phyloP scores from a whole-genome alignment of 768 basidiomycete species.

The Suillus clintonianus region DNA sequence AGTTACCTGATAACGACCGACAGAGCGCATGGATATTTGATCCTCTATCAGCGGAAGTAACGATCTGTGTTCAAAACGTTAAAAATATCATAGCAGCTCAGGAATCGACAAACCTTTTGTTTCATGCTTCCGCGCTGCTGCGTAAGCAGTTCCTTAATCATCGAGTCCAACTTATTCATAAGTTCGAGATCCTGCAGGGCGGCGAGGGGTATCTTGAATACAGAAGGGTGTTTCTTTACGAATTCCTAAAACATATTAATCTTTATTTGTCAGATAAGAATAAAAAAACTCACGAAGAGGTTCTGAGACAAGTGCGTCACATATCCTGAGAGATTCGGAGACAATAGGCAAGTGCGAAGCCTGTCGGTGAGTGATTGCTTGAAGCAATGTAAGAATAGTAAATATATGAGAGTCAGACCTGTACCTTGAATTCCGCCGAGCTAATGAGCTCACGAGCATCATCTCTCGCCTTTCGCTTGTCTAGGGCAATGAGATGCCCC shows the following conservation, averaged over 20 bases:
- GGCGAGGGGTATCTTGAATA: slow-evolving; percentile 4
- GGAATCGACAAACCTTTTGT: slow-evolving; percentile 5
- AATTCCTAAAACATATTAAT: not conserved
- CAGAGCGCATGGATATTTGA: not conserved
- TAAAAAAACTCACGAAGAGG: slow-evolving; percentile 3
- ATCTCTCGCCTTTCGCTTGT: not conserved
- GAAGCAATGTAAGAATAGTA: not conserved
- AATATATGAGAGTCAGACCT: not conserved
- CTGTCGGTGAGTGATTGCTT: slow-evolving; percentile 4
- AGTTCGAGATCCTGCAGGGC: slow-evolving; percentile 5
- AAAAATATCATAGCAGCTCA: not conserved
- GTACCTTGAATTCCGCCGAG: not conserved
- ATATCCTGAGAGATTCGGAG: slow-evolving; percentile 9
- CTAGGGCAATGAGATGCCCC: not conserved
- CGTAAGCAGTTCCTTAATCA: slow-evolving; percentile 6
- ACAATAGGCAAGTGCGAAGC: slow-evolving; percentile 5
- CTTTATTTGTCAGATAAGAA: not conserved
- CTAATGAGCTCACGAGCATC: not conserved
- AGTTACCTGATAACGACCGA: not conserved
- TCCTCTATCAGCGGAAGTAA: not conserved
- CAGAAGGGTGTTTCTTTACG: slow-evolving; percentile 4
- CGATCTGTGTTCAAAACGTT: not conserved
- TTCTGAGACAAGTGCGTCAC: slow-evolving; percentile 1
- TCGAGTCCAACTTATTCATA: not conserved
- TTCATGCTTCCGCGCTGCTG: slow-evolving; percentile 1